Base-by-base conservation (phyloP, 805 yeast species). In the Tetrapisispora fleetii region DNA sequence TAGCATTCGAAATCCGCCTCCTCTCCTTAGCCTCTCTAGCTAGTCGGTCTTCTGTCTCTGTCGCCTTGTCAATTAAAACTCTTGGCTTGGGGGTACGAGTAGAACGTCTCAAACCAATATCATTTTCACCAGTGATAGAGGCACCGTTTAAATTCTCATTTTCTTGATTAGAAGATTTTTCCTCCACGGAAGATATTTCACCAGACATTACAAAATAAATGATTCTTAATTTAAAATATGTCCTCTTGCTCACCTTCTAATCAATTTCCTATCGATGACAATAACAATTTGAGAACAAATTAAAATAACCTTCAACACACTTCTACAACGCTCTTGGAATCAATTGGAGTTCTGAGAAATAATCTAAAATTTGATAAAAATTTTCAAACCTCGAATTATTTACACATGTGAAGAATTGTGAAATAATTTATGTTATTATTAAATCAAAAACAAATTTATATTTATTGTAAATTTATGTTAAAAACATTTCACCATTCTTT, bases 101-200 rank as follows among this genome's bases (percentile, higher is more conserved):
- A 10, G 63, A 59, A 50, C 63, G 56, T 48, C 64, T 56, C 16
- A 59, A 49, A 27, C 53, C 54, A 7, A 45, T 21, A 30, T 14
- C 22, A 21, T 18, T 28, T 4, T 30, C 43, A 17, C 28, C 17
- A 3, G 32, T 5, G 3, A 33, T 33, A 11, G 36, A 35, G 6
- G 30, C 4, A 21, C 11, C 22, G 14, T 17, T 27, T 18, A 24
- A 11, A 38, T 38, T 19, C n/a, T 38, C 41, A 22, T 38, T 38
- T 22, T 38, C 41, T 21, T 38, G 21, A 16, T 38, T 38, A 13
- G 17, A 18, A 4, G 9, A 21, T 14, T 22, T 16, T 10, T 32
- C 38, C 9, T 18, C 10, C 2, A 19, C 11, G 10, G 17, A 7
- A 32, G 30, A 9, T 28, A 9, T 16, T 21, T 11, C 45, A 21